A percentile compares a stretch with the other conserved stretches of the same genome.
Conservation (phyloP, 805 yeast species). For the Lipomyces spencermartinsiae region DNA sequence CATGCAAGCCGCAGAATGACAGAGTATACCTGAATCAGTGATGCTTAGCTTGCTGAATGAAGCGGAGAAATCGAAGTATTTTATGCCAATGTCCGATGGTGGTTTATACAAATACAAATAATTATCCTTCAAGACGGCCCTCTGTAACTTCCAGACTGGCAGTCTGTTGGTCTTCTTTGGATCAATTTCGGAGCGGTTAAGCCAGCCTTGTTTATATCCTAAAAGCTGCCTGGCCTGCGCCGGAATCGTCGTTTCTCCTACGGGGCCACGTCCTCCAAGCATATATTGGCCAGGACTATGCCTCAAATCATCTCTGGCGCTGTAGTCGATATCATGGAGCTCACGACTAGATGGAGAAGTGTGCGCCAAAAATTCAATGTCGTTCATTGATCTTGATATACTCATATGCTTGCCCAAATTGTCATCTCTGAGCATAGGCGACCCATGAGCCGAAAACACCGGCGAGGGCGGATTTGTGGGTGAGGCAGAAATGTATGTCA, state of each 20-base stretch:
- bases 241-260: background rate
- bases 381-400: constrained; percentile 20
- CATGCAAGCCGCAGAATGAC: background rate
- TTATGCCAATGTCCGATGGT: constrained; percentile 56
- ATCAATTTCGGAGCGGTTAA: constrained; percentile 51
- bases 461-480: constrained; percentile 16
- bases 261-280: constrained; percentile 5
- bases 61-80: constrained; percentile 43
- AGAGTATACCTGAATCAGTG: background rate
- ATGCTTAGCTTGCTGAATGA: background rate
- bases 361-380: background rate
- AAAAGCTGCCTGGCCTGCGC: background rate
- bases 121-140: constrained; percentile 76
- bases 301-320: background rate
- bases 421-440: constrained; percentile 6
- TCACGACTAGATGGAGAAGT: constrained; percentile 9
- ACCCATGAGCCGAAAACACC: background rate
- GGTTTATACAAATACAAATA: constrained; percentile 66
- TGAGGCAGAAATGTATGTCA: constrained; percentile 2
- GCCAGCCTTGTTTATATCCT: constrained; percentile 60
- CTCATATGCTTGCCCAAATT: background rate
- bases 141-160: constrained; percentile 53
- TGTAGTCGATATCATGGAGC: background rate
- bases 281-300: constrained; percentile 1
- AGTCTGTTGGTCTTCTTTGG: background rate